phyloP scores from a whole-genome alignment of 768 basidiomycete genomes.

The Cyclocybe aegerita region DNA sequence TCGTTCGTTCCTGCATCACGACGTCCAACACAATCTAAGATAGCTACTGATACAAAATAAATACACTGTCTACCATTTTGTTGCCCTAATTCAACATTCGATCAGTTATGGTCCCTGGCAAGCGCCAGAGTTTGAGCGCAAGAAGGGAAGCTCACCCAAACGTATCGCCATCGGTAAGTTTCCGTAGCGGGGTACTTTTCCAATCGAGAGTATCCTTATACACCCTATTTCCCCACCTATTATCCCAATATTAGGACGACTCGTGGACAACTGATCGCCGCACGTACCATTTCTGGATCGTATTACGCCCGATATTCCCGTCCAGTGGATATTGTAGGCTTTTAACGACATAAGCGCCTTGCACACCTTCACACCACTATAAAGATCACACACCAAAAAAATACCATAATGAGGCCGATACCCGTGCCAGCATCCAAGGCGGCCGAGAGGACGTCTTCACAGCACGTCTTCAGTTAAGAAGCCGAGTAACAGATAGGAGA shows the following conservation, averaged over 20 bases:
- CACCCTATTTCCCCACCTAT: conserved; percentile 40
- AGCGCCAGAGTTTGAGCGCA: not conserved
- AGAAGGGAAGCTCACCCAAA: conserved; percentile 31
- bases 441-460: conserved; percentile 67
- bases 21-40: not conserved
- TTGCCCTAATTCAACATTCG: conserved; percentile 4
- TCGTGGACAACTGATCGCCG: not conserved
- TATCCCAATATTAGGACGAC: not conserved
- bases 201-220: conserved; percentile 36
- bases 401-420: conserved; percentile 63
- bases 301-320: conserved; percentile 34
- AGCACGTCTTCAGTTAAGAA: not conserved
- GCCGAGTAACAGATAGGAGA: not conserved
- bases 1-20: too few species aligned
- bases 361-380: not conserved
- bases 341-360: not conserved
- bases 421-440: conserved; percentile 76
- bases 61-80: conserved; percentile 21
- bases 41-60: conserved; percentile 24
- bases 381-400: conserved; percentile 55
- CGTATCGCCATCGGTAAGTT: conserved; percentile 23
- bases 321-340: conserved; percentile 47
- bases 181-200: conserved; percentile 25
- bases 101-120: not conserved
- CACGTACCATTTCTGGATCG: conserved; percentile 36